A percentile compares a stretch with the other conserved stretches of the same genome.
Evolutionary conservation across 176 grass and related monocot genomes (phyloP).

Genomic region (Triticum urartu): DNA sequence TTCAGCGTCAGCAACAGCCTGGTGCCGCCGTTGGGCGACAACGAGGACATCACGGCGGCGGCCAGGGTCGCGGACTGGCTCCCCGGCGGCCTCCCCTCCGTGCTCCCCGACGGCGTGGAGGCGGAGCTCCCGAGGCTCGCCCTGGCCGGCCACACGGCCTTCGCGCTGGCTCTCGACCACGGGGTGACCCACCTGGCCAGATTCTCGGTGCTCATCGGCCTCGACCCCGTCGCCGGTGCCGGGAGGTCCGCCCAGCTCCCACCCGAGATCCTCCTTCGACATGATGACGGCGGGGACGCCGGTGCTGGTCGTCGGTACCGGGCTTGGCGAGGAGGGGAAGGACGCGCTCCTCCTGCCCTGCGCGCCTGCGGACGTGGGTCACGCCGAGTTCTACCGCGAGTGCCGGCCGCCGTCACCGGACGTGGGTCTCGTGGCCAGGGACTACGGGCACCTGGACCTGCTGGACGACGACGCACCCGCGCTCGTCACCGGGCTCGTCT

Average conservation of each 20-base stretch:
- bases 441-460: no score
- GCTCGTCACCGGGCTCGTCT: no score
- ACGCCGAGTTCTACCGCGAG: no score
- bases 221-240: slow-evolving; percentile 50
- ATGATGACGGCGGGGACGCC: no score
- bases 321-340: no score
- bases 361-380: no score
- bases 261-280: no score
- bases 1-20: not conserved
- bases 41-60: slow-evolving; percentile 34
- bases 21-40: not conserved
- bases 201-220: slow-evolving; percentile 44
- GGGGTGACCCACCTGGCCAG: slow-evolving; percentile 17
- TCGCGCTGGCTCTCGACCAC: slow-evolving; percentile 46
- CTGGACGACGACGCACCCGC: no score
- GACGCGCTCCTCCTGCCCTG: no score
- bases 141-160: slow-evolving; percentile 47
- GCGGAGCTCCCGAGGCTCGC: slow-evolving; percentile 29
- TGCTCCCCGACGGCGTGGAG: slow-evolving; percentile 32
- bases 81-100: slow-evolving; percentile 1
- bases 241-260: slow-evolving; percentile 5
- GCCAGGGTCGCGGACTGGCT: slow-evolving; percentile 49
- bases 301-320: no score
- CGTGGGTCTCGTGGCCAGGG: no score
- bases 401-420: no score